Conservation (phyloP, 2,329 filamentous ascomycete genomes). For the Chaetomium globosum region DNA sequence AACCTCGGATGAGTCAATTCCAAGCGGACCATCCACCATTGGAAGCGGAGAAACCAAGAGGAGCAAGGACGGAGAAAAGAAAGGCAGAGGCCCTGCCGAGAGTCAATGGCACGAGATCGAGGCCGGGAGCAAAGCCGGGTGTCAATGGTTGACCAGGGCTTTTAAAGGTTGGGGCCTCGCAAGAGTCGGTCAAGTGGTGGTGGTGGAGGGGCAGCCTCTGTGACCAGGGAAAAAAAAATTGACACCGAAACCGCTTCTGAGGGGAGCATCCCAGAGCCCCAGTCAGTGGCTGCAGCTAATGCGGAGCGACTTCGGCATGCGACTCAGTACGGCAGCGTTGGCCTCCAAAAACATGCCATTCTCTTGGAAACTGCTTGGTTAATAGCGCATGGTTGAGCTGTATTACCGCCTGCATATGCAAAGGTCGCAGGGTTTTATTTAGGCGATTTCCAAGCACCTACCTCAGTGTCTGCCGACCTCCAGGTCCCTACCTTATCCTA, state of each 20-base stretch:
- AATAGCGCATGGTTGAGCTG: slow-evolving; percentile 2
- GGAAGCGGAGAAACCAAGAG: slow-evolving; percentile 29
- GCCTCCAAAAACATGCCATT: slow-evolving; percentile 10
- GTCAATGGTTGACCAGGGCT: slow-evolving; percentile 26
- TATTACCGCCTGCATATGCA: background rate
- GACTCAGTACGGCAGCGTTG: background rate
- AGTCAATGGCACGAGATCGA: slow-evolving; percentile 33
- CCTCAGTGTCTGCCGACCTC: no score
- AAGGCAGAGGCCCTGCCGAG: slow-evolving; percentile 28
- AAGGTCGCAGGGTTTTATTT: background rate
- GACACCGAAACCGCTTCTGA: slow-evolving; percentile 37
- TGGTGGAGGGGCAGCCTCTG: slow-evolving; percentile 36
- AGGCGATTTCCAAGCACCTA: no score
- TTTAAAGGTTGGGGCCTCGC: slow-evolving; percentile 23
- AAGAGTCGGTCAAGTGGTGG: slow-evolving; percentile 30
- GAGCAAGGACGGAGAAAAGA: slow-evolving; percentile 22
- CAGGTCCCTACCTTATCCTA: no score
- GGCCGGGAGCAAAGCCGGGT: slow-evolving; percentile 29
- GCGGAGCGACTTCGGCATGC: slow-evolving; percentile 27
- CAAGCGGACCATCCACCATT: slow-evolving; percentile 31
- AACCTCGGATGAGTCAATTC: slow-evolving; percentile 35
- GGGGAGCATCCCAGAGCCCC: slow-evolving; percentile 21
- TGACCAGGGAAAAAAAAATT: slow-evolving; percentile 33
- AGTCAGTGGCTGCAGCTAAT: slow-evolving; percentile 11
- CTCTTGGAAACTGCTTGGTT: slow-evolving; percentile 6